phyloP scores from a whole-genome alignment of 257 asterid genomes.

The Ballota nigra region DNA sequence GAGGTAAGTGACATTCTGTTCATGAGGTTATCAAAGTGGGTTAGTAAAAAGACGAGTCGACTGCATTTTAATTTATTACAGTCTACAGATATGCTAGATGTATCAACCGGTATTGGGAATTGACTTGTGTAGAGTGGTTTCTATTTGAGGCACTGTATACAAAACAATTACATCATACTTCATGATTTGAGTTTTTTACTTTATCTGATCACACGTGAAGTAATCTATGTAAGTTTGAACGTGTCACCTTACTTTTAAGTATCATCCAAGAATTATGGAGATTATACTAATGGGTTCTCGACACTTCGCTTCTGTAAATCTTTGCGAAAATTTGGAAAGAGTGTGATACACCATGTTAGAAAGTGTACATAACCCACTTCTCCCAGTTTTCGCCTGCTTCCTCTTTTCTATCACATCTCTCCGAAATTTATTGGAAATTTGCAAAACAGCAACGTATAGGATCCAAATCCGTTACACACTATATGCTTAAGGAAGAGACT shows the following conservation, averaged over 20 bases:
- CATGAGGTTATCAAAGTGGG: not conserved
- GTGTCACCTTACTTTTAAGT: slow-evolving; percentile 11
- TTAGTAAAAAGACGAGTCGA: not conserved
- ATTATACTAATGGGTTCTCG: not conserved
- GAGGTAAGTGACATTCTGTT: slow-evolving; percentile 47
- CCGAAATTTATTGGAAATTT: not conserved
- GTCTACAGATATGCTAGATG: not conserved
- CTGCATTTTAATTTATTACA: slow-evolving; percentile 12
- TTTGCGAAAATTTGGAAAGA: not conserved
- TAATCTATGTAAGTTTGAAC: not conserved
- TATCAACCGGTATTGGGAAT: not conserved
- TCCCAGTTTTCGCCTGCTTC: not conserved
- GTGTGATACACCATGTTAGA: not conserved
- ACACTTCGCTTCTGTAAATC: not conserved
- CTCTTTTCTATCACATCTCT: not conserved
- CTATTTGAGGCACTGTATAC: not conserved
- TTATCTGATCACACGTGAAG: slow-evolving; percentile 4
- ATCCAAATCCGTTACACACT: not conserved
- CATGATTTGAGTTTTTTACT: not conserved
- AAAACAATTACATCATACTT: not conserved
- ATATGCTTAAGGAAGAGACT: not conserved
- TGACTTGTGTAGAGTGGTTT: slow-evolving; percentile 7
- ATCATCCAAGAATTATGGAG: not conserved
- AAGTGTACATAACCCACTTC: not conserved
- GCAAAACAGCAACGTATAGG: not conserved